Evolutionary conservation across 345 rosid genomes (phyloP).

Genomic region (Aquilaria malaccensis): DNA sequence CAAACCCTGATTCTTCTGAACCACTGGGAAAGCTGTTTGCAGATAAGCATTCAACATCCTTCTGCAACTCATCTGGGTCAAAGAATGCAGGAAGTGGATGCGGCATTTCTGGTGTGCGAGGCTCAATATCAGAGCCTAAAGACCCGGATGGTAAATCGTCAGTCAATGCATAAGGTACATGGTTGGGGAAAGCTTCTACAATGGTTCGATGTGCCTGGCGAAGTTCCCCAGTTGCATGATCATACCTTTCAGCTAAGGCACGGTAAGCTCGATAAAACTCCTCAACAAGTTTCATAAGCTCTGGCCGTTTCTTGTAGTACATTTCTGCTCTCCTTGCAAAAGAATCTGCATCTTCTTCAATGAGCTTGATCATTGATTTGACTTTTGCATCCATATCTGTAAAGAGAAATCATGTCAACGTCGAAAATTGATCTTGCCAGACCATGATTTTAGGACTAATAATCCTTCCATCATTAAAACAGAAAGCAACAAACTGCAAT

Average conservation of each 20-base stretch:
- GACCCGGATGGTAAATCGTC: constrained; percentile 61
- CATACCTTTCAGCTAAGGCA: constrained; percentile 93
- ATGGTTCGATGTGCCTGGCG: constrained; percentile 88
- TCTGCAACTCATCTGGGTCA: constrained; percentile 35
- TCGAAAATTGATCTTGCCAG: no score
- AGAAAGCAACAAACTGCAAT: no score
- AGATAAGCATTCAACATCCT: constrained; percentile 25
- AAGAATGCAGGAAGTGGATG: constrained; percentile 33
- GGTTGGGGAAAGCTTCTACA: constrained; percentile 91
- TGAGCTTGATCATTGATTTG: constrained; percentile 88
- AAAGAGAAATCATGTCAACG: constrained; percentile 7
- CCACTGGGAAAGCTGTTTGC: not conserved
- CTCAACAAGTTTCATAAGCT: constrained; percentile 93
- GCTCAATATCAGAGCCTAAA: constrained; percentile 45
- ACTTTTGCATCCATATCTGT: constrained; percentile 95
- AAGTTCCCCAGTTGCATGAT: constrained; percentile 88
- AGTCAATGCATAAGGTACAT: constrained; percentile 45
- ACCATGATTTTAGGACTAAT: no score
- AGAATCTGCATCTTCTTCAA: constrained; percentile 99
- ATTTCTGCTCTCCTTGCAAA: constrained; percentile 99
- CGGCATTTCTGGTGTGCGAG: constrained; percentile 67
- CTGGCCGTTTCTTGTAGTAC: constrained; percentile 98
- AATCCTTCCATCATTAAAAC: no score
- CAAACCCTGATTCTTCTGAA: constrained; percentile 29
- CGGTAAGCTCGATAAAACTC: constrained; percentile 98